Base-by-base conservation (phyloP, 768 basidiomycete genomes). In the Pulveroboletus sp. region DNA sequence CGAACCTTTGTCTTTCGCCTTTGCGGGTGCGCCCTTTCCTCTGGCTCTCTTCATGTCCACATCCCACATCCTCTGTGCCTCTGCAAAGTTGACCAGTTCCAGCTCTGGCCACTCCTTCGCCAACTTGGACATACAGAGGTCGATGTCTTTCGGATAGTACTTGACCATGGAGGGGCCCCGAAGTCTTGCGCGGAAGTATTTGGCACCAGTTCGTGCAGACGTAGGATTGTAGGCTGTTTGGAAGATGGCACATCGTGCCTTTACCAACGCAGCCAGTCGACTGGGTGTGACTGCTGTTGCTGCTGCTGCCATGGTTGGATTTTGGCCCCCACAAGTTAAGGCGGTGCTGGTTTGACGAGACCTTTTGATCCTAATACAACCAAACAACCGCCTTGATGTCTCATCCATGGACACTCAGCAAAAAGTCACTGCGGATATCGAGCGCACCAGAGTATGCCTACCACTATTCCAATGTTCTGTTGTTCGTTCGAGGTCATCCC, bases 161-260 rank as follows among this genome's bases (percentile, higher is more conserved):
- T 79, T 72, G 56, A 86, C 64, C 84, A 96, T 89, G 26, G 90
- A 78, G 0, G 92, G 92, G 0, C 94, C 95, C 0, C 84, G 81
- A 32, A 97, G 80, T 15, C 86, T 77, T 13, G 79, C 76, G 17
- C 86, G 83, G 40, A 97, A 82, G 72, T 95, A 93, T 72, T 97
- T 97, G 26, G 92, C 86, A 15, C 95, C 95, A 0, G 89, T 93
- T 15, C 94, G 84, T 13, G 81, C 65, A 26, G 79, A 80, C 3
- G 77, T 77, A 0, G 94, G 94, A 69, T 97, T 97, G 71, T 88
- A 92, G 4, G 86, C 75, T 8, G 91, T 95, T 62, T 92, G 81
- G 63, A 97, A 95, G 46, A 97, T 80, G 37, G 75, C 64, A 64
- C 82, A 84, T 39, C 84, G 84, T 6, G 88, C 73, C 43, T 79